Evolutionary conservation across 495 filamentous ascomycete genomes (phyloP).

Genomic region (Neurospora cerealis): DNA sequence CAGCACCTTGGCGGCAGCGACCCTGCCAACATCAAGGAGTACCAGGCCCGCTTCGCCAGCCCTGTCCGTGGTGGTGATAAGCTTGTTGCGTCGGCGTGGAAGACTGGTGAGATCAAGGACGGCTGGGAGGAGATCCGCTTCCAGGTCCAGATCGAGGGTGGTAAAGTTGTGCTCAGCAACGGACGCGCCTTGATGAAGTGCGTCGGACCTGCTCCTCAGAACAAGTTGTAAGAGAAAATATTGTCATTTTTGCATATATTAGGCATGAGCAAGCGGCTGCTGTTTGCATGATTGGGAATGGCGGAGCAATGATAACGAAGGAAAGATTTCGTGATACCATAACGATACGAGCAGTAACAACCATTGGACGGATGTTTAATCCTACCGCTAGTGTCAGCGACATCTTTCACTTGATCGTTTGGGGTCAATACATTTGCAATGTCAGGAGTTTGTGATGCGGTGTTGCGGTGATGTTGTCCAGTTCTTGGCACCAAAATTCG

Average conservation of each 20-base stretch:
- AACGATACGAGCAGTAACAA: neutral
- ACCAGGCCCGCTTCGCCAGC: conserved; percentile 78
- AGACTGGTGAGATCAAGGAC: conserved; percentile 51
- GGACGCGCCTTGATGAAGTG: conserved; percentile 70
- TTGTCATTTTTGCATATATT: neutral
- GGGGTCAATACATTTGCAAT: neutral
- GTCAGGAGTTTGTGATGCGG: neutral
- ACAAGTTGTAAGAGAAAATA: conserved; percentile 45
- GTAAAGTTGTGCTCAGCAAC: conserved; percentile 75
- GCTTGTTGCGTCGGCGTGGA: conserved; percentile 55
- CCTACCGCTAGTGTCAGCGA: neutral
- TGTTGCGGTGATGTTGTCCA: neutral
- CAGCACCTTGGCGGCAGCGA: conserved; percentile 64
- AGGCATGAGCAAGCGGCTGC: neutral
- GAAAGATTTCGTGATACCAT: neutral
- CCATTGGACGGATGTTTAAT: neutral
- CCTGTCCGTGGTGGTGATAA: conserved; percentile 72
- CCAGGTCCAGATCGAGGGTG: conserved; percentile 56
- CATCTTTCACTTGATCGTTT: neutral
- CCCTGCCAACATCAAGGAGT: conserved; percentile 69
- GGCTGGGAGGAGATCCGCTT: conserved; percentile 79
- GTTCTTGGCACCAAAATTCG: neutral
- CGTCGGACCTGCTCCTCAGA: conserved; percentile 36
- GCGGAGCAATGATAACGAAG: neutral
- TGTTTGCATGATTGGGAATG: neutral